Evolutionary conservation across 2,329 filamentous ascomycete species (phyloP), one percentile per base, ranked within the genome.

Genomic region (Tolypocladium ophioglossoides): DNA sequence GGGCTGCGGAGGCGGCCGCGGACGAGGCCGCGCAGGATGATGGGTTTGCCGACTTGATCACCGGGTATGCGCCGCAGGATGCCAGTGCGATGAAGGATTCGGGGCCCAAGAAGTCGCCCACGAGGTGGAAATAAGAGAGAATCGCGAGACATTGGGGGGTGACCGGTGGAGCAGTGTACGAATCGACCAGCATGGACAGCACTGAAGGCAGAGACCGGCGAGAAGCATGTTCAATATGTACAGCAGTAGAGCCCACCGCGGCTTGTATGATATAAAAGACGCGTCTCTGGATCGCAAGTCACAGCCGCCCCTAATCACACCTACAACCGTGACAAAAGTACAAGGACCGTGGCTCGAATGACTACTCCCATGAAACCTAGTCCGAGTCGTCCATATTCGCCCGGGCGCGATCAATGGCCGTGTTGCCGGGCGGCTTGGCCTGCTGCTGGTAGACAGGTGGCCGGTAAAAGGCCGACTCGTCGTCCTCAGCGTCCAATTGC

Each of bases 401-500:
- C 58, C 80, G 70, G 51, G 80, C 80, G 50, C 80, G 72, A 62
- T 84, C 80, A 51, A 84, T 76, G 16, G 78, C 80, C n/a, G 80
- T 83, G 60, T 84, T 68, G 5, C 80, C 80, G 1, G 72, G 68
- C 46, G 73, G 69, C 69, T 79, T 79, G 62, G 74, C 71, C 51
- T 70, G 64, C 30, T 70, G 61, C 57, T 79, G 74, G 59, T 79
- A 75, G n/a, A 83, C 78, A 3, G 82, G 82, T 5, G 82, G 81
- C 54, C 79, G 77, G 68, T 85, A 85, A 64, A 86, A 86, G 12
- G 78, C 79, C 4, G 79, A 77, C 57, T 85, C 89, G 60, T 95
- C 90, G 56, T 97, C 92, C 63, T 96, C 92, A 10, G 90, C 88
- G 67, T 99, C 94, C 46, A 99, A 78, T 69, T 96, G 94, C 79